These are phyloP conservation scores for Leccinum variicolor DNA, from an alignment of 768 basidiomycete genomes.

Conservation along the genomic window DNA sequence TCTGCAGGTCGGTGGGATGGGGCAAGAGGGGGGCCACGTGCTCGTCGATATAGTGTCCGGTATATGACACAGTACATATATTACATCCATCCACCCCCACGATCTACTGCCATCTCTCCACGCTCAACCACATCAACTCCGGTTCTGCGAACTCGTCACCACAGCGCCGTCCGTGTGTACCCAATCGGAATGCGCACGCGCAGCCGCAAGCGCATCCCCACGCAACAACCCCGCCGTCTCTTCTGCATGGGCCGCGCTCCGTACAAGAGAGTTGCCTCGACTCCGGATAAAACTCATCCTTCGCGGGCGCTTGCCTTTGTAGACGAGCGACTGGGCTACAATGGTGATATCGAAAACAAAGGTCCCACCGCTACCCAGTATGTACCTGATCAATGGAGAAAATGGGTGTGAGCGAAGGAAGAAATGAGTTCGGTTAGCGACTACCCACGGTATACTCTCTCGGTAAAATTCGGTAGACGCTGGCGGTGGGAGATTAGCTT, in stretches of 20 bases:
- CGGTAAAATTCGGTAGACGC: slow-evolving; percentile 63
- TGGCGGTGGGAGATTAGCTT: slow-evolving; percentile 52
- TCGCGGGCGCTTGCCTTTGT: slow-evolving; percentile 50
- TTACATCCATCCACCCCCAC: neutral
- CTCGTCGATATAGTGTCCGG: slow-evolving; percentile 2
- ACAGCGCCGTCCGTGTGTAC: slow-evolving; percentile 18
- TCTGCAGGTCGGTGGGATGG: slow-evolving; percentile 1
- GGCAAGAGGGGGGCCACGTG: slow-evolving; percentile 10
- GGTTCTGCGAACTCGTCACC: slow-evolving; percentile 35
- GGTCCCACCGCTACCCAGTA: slow-evolving; percentile 91
- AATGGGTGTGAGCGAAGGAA: neutral
- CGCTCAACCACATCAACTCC: slow-evolving; percentile 28
- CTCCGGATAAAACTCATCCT: slow-evolving; percentile 17
- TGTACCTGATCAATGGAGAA: slow-evolving; percentile 49
- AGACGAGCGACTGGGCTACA: slow-evolving; percentile 79
- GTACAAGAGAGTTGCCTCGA: slow-evolving; percentile 27
- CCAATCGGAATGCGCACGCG: slow-evolving; percentile 25
- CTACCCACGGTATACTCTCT: slow-evolving; percentile 81
- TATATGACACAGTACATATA: slow-evolving; percentile 2
- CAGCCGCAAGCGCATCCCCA: slow-evolving; percentile 35
- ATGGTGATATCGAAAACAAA: slow-evolving; percentile 92
- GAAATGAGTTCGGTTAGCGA: neutral
- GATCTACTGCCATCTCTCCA: neutral
- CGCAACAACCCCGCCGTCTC: slow-evolving; percentile 50
- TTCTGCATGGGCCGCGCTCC: slow-evolving; percentile 34